A percentile compares a stretch with the other conserved stretches of the same genome.
Evolutionary conservation across 208 protist genomes (phyloP).

Genomic region (Trypanosoma boissoni): DNA sequence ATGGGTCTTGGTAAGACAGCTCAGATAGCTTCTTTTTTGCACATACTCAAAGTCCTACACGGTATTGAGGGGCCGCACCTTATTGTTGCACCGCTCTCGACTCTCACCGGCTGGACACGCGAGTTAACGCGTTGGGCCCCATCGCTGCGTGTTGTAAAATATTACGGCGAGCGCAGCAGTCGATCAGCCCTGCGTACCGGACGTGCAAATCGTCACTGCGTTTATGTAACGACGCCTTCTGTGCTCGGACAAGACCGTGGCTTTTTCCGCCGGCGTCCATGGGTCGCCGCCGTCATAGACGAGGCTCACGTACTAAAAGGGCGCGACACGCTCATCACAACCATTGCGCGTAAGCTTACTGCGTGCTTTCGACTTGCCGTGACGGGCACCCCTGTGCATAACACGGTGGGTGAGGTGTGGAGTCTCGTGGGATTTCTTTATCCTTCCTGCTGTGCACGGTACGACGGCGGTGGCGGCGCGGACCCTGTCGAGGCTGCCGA

Average conservation of each 20-base stretch:
- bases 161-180: constrained; percentile 77
- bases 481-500: constrained; percentile 54
- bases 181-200: constrained; percentile 30
- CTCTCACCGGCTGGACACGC: constrained; percentile 92
- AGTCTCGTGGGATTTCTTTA: constrained; percentile 96
- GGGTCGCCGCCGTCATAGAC: constrained; percentile 93
- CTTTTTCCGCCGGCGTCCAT: constrained; percentile 86
- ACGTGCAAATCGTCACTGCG: constrained; percentile 68
- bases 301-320: constrained; percentile 97
- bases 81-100: constrained; percentile 94
- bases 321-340: constrained; percentile 56
- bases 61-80: constrained; percentile 93
- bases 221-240: constrained; percentile 96
- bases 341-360: constrained; percentile 63
- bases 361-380: constrained; percentile 82
- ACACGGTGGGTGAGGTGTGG: constrained; percentile 96
- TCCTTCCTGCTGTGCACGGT: constrained; percentile 64
- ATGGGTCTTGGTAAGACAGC: constrained; percentile 99
- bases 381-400: constrained; percentile 96
- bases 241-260: constrained; percentile 79
- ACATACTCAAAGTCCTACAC: constrained; percentile 66
- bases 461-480: constrained; percentile 36
- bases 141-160: constrained; percentile 89
- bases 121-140: constrained; percentile 90
- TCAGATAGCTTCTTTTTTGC: constrained; percentile 91